These are phyloP conservation scores for Tolypocladium amazonense DNA, from an alignment of 2,329 filamentous ascomycete genomes.

Conservation along the genomic window DNA sequence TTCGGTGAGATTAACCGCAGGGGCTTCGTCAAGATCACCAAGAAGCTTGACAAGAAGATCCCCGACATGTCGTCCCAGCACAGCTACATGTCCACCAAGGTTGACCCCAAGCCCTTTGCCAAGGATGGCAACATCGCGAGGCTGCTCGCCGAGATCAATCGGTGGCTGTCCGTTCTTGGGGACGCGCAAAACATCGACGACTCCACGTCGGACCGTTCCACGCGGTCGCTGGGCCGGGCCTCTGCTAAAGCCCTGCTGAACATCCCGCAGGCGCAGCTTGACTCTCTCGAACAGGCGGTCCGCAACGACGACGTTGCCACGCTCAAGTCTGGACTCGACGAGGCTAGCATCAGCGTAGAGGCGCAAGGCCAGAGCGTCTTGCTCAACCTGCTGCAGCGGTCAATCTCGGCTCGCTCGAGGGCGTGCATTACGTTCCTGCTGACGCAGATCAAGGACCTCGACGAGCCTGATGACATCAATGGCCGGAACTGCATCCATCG, in stretches of 20 bases:
- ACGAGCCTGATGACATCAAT: constrained; percentile 89
- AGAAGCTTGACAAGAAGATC: constrained; percentile 96
- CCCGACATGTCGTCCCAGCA: constrained; percentile 66
- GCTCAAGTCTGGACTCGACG: constrained; percentile 46
- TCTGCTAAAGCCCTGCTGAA: constrained; percentile 67
- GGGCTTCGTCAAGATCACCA: constrained; percentile 96
- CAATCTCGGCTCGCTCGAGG: constrained; percentile 60
- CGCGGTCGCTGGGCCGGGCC: constrained; percentile 65
- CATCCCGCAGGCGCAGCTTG: constrained; percentile 56
- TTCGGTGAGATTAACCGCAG: constrained; percentile 94
- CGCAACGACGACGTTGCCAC: constrained; percentile 52
- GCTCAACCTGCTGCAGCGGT: constrained; percentile 68
- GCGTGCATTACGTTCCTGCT: constrained; percentile 64
- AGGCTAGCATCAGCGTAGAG: constrained; percentile 36
- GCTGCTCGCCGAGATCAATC: constrained; percentile 60
- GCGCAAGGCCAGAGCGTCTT: constrained; percentile 51
- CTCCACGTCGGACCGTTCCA: constrained; percentile 60
- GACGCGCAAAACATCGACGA: constrained; percentile 72
- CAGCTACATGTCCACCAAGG: constrained; percentile 80
- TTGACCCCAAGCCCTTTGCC: constrained; percentile 80
- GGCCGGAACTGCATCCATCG: constrained; percentile 88
- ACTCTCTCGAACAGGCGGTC: constrained; percentile 62
- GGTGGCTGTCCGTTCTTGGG: constrained; percentile 76
- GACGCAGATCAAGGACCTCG: constrained; percentile 55
- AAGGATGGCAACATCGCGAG: constrained; percentile 49